These are phyloP conservation scores for Chlorella sp. DNA, from an alignment of 139 green algal genomes.

Conservation along the genomic window DNA sequence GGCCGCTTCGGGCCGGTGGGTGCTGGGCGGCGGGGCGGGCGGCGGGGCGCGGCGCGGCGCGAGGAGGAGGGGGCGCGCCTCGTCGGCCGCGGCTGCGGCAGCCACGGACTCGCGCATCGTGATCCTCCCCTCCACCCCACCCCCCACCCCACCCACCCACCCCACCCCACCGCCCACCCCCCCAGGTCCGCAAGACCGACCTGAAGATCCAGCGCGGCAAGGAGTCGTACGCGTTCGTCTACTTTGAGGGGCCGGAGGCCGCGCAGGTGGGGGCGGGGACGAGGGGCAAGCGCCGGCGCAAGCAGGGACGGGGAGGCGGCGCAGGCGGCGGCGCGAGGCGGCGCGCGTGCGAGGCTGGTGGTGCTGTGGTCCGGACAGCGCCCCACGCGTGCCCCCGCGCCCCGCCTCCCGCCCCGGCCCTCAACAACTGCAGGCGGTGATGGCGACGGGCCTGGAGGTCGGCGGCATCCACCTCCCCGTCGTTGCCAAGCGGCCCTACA, in stretches of 20 bases:
- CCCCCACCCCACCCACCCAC: too few species aligned
- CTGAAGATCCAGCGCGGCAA: slow-evolving; percentile 52
- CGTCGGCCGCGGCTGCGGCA: not conserved
- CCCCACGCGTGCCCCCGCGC: not conserved
- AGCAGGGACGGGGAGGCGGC: too few species aligned
- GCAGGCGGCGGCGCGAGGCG: not conserved
- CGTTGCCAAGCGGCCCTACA: slow-evolving; percentile 46
- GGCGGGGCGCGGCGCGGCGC: not conserved
- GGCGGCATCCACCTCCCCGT: slow-evolving; percentile 23
- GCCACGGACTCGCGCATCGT: not conserved
- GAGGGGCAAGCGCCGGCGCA: not conserved
- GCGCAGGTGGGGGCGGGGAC: slow-evolving; percentile 10
- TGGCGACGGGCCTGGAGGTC: slow-evolving; percentile 8
- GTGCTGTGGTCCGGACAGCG: slow-evolving; percentile 10
- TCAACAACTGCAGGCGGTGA: not conserved
- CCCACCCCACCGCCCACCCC: not conserved
- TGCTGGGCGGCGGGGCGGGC: not conserved
- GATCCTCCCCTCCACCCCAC: not conserved
- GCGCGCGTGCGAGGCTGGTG: not conserved
- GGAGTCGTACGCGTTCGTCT: slow-evolving; percentile 59
- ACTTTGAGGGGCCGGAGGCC: slow-evolving; percentile 44
- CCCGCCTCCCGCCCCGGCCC: not conserved
- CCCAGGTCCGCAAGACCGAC: slow-evolving; percentile 19
- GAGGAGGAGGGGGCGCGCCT: not conserved
- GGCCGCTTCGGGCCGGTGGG: slow-evolving; percentile 21